Evolutionary conservation across 768 basidiomycete genomes (phyloP).

Genomic region (Nidula microcarpa): DNA sequence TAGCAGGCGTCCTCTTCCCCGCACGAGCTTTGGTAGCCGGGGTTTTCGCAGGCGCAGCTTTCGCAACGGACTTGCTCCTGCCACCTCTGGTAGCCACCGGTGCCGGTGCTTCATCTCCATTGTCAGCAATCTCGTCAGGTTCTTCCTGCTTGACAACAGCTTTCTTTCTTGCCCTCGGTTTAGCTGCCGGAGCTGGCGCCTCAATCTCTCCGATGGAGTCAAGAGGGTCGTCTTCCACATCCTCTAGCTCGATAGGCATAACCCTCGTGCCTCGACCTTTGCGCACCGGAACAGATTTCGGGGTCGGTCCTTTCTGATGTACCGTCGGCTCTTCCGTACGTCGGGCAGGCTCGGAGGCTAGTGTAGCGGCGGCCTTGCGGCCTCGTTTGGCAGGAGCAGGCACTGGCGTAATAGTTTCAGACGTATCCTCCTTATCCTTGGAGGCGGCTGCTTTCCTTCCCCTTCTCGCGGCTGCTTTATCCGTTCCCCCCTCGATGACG

Average conservation of each 20-base stretch:
- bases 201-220: constrained; percentile 15
- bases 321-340: constrained; percentile 4
- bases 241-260: constrained; percentile 11
- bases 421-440: not conserved
- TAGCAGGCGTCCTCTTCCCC: constrained; percentile 29
- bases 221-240: constrained; percentile 15
- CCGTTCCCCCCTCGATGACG: constrained; percentile 3
- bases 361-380: constrained; percentile 12
- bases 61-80: not conserved
- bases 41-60: constrained; percentile 1
- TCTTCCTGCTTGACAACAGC: constrained; percentile 12
- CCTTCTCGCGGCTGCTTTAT: constrained; percentile 6
- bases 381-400: constrained; percentile 13
- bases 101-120: not conserved
- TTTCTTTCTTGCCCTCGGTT: constrained; percentile 15
- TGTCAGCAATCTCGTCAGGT: constrained; percentile 3
- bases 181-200: constrained; percentile 6
- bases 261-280: constrained; percentile 13
- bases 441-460: constrained; percentile 9
- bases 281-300: constrained; percentile 7
- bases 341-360: constrained; percentile 5
- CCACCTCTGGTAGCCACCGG: not conserved
- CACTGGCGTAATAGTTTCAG: not conserved
- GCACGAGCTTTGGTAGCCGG: constrained; percentile 11
- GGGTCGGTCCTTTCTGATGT: constrained; percentile 4